Percentiles rank a stretch among this genome's conserved stretches.
Evolutionary conservation across 2,329 filamentous ascomycete species (phyloP).

Genomic region (Shiraia sp.): DNA sequence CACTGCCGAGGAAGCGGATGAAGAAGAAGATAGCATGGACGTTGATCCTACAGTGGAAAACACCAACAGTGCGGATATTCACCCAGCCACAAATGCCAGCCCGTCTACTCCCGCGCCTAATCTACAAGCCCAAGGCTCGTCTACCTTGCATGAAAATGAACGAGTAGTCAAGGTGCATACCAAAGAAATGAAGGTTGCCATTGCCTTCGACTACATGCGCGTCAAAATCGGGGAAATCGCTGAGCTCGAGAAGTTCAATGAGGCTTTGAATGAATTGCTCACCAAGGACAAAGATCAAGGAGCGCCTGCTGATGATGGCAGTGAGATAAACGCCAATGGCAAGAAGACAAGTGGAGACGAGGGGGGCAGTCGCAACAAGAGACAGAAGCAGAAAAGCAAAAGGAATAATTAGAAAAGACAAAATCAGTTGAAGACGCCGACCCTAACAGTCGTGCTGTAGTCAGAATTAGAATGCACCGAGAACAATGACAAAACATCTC

Average conservation of each 20-base stretch:
- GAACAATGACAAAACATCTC: background rate
- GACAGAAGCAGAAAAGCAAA: conserved; percentile 24
- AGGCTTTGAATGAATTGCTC: conserved; percentile 62
- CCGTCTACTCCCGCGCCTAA: conserved; percentile 9
- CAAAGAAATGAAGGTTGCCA: conserved; percentile 65
- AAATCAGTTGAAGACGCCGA: background rate
- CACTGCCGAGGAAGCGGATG: conserved; percentile 30
- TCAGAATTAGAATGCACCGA: background rate
- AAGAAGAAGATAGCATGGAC: conserved; percentile 19
- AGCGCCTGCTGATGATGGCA: conserved; percentile 5
- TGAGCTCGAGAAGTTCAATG: conserved; percentile 65
- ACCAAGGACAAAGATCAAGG: conserved; percentile 36
- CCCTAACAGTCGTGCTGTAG: background rate
- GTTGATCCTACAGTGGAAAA: conserved; percentile 22
- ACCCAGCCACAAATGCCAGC: conserved; percentile 5
- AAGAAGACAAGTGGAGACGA: conserved; percentile 38
- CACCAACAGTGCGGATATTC: conserved; percentile 27
- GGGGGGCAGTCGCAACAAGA: conserved; percentile 18
- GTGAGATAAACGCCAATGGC: conserved; percentile 26
- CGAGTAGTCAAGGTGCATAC: conserved; percentile 45
- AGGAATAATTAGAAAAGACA: too few relatives aligned
- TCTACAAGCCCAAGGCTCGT: conserved; percentile 12
- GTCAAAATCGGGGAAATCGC: conserved; percentile 72
- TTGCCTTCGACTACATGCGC: conserved; percentile 80
- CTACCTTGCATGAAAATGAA: conserved; percentile 18